These are phyloP conservation scores for Cucumis hystrix DNA, from an alignment of 306 rosid genomes.

Conservation along the genomic window DNA sequence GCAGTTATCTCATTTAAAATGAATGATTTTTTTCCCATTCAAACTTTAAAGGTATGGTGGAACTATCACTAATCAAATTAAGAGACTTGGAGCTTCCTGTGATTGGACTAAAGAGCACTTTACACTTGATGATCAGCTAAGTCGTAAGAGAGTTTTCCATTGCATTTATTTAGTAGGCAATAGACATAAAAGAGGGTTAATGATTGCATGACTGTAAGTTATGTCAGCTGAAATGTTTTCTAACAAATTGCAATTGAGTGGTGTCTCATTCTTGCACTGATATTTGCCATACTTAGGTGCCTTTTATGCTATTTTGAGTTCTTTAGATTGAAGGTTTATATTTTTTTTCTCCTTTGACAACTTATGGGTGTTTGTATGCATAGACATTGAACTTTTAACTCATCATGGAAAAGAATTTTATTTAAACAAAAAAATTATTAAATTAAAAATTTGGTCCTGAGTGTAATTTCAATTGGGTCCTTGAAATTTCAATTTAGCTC, in stretches of 20 bases:
- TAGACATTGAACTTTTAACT: neutral
- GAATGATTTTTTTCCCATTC: neutral
- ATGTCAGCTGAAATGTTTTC: neutral
- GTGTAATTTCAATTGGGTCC: neutral
- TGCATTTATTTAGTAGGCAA: conserved; percentile 18
- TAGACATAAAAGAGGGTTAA: conserved; percentile 7
- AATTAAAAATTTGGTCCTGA: neutral
- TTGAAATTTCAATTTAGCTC: neutral
- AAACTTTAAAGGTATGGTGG: conserved; percentile 66
- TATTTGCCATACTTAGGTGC: neutral
- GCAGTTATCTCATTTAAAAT: conserved; percentile 1
- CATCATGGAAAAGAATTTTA: neutral
- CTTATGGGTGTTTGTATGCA: neutral
- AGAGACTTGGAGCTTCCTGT: conserved; percentile 98
- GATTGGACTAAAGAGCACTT: conserved; percentile 95
- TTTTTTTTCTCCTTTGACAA: neutral
- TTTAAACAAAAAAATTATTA: neutral
- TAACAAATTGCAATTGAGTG: neutral
- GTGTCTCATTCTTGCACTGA: neutral
- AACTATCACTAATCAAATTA: conserved; percentile 86
- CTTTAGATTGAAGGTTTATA: neutral
- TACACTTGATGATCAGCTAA: conserved; percentile 97
- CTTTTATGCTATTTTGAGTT: neutral
- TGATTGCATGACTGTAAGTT: neutral
- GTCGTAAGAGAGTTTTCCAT: conserved; percentile 81